Percentiles rank a stretch among this genome's conserved stretches.
These are phyloP conservation scores for Hanseniaspora pseudoguilliermondii DNA, from an alignment of 805 yeast genomes.

Conservation along the genomic window DNA sequence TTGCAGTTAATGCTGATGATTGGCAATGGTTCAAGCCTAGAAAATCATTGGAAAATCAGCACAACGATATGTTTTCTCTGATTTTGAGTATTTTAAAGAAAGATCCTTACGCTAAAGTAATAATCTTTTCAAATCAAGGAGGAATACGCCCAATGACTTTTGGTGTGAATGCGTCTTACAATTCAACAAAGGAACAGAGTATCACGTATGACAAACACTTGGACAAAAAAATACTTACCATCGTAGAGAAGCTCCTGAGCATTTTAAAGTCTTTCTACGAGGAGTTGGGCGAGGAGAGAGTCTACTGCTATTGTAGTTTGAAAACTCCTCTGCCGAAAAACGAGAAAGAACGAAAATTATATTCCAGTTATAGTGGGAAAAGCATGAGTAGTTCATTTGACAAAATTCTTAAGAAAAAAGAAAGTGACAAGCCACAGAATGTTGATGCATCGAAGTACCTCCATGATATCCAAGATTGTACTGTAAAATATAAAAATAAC, in stretches of 20 bases:
- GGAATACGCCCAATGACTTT: constrained; percentile 23
- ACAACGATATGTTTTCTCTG: constrained; percentile 17
- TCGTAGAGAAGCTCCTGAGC: constrained; percentile 11
- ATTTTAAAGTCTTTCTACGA: constrained; percentile 2
- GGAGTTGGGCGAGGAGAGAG: background rate
- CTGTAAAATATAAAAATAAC: background rate
- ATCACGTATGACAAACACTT: constrained; percentile 26
- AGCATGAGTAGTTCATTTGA: background rate
- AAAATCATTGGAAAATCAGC: constrained; percentile 14
- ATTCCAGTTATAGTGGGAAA: background rate
- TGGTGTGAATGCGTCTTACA: background rate
- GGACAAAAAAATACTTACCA: constrained; percentile 28
- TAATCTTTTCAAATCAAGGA: constrained; percentile 81
- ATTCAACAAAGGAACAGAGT: background rate
- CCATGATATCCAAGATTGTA: constrained; percentile 14
- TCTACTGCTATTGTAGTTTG: background rate
- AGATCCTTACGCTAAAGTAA: constrained; percentile 31
- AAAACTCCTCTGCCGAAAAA: background rate
- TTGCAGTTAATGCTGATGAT: constrained; percentile 48
- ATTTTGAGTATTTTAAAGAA: constrained; percentile 15
- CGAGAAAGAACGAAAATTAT: background rate
- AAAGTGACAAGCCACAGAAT: background rate
- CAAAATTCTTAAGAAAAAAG: background rate
- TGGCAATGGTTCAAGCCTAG: constrained; percentile 56
- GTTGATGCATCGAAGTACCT: constrained; percentile 8